Evolutionary conservation across 2,329 filamentous ascomycete species (phyloP), one percentile per base, ranked within the genome.

Genomic region (Ceratocystis diversiconidia): DNA sequence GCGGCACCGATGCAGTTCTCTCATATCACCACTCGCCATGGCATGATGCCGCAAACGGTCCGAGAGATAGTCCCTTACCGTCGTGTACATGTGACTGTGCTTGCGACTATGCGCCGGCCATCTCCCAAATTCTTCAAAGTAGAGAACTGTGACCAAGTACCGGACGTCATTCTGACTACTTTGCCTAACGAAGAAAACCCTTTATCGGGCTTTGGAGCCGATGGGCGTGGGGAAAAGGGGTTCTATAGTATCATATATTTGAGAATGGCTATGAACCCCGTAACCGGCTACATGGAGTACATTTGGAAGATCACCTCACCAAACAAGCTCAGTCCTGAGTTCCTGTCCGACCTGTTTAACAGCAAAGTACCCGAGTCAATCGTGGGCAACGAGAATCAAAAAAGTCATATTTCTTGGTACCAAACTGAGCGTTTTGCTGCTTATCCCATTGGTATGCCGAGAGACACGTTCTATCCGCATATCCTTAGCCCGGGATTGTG

Each of bases 191-290:
- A 79, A 8, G 83, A 88, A 66, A 73, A 79, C n/a, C 70, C 78
- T 4, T 73, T 79, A 17, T 70, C 78, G 5, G 74, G 73, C 28
- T 59, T 59, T 0, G 80, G 82, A 3, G 73, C 75, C 2, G 75
- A 82, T 8, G 86, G 85, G 0, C 86, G 85, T 3, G 91, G 90
- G 0, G 85, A 81, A 32, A 80, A 88, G 0, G 85, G 85, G 0
- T 96, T 97, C 79, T 96, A 88, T 80, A 92, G 88, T 69, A 85
- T 96, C 70, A 94, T 87, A 70, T 87, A 87, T 0, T 79, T 96
- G 30, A 80, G 82, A 15, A 80, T 78, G 1, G 79, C 85, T 12
- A 75, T 79, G 10, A 89, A 91, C 72, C 84, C 86, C 1, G 75
- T 74, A 57, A 84, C 82, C 0, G 72, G 74, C 19, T 74, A 76